Evolutionary conservation across 140 eudicot genomes (phyloP), one percentile per base, ranked within the genome.

Genomic region (Oenanthe javanica): DNA sequence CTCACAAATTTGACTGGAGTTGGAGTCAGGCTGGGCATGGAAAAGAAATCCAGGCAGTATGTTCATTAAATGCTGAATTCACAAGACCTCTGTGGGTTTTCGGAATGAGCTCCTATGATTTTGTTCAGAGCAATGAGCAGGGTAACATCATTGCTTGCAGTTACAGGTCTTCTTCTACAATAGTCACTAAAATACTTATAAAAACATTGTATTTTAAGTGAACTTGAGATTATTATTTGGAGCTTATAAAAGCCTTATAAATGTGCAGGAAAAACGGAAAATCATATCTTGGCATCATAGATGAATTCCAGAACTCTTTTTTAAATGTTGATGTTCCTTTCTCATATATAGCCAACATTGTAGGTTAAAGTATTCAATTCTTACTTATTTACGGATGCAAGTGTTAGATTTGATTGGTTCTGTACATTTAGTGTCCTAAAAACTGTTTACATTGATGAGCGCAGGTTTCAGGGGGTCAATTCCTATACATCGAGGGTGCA

Each of bases 401-500:
- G 11, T n/a, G 21, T 72, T 25, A 36, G 15, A 36, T 74, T 42
- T 38, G 18, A 21, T n/a, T 2, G 1, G 48, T 1, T n/a, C 27
- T 47, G 7, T 23, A 15, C 19, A 9, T 2, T 55, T 27, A n/a
- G 25, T 59, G 46, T 76, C 19, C 9, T 72, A 73, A 7, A 77
- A 2, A 11, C 10, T n/a, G 21, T 57, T 21, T 48, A 11, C 77
- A 72, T 45, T 66, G 25, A 84, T 69, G 25, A 36, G 48, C 13
- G 48, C 82, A 93, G 97, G 83, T 78, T 45, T 87, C 84, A 14
- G 85, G 89, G 48, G 74, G 49, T n/a, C 69, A 85, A 36, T 85
- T 87, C 87, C 85, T 93, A 66, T 93, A 88, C 59, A 84, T 93
- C 77, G 97, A 91, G 85, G 97, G 96, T 48, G 96, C 94, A 79